phyloP scores from a whole-genome alignment of 2,329 filamentous ascomycete species.

The Cladosporium velox region DNA sequence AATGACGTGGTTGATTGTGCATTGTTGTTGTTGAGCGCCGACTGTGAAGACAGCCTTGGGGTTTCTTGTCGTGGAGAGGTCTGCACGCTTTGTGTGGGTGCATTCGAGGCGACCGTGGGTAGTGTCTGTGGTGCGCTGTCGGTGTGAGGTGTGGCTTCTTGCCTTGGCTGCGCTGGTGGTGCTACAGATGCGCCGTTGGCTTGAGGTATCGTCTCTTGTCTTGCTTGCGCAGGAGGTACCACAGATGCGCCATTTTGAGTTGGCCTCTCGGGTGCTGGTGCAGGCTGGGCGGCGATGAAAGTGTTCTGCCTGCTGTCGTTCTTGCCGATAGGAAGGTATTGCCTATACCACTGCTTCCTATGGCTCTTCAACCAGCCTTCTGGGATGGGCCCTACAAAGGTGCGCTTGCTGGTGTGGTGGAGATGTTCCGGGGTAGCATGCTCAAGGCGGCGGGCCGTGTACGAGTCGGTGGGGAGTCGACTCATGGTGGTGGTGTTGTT shows the following conservation, averaged over 20 bases:
- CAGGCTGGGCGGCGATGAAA: constrained; percentile 34
- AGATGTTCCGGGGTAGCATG: constrained; percentile 64
- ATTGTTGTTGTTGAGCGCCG: constrained; percentile 12
- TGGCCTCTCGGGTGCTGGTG: neutral
- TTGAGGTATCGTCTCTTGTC: neutral
- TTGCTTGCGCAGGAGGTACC: neutral
- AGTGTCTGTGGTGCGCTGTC: neutral
- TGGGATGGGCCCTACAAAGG: constrained; percentile 67
- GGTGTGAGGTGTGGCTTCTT: neutral
- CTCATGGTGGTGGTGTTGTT: constrained; percentile 9
- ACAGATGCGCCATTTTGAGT: neutral
- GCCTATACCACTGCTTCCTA: constrained; percentile 64
- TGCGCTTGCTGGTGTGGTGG: constrained; percentile 61
- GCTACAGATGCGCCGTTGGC: neutral
- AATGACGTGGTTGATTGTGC: constrained; percentile 22
- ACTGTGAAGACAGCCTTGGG: constrained; percentile 16
- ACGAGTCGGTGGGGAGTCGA: constrained; percentile 33
- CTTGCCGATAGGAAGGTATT: constrained; percentile 45
- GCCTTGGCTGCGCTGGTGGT: neutral
- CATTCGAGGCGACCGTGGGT: neutral
- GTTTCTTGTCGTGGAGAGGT: constrained; percentile 1
- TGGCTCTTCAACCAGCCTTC: constrained; percentile 66
- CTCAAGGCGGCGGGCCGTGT: constrained; percentile 47
- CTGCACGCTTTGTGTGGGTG: neutral
- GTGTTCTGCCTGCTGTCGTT: constrained; percentile 23